Conservation (phyloP, 2,329 filamentous ascomycete species). For the Colletotrichum sp. region DNA sequence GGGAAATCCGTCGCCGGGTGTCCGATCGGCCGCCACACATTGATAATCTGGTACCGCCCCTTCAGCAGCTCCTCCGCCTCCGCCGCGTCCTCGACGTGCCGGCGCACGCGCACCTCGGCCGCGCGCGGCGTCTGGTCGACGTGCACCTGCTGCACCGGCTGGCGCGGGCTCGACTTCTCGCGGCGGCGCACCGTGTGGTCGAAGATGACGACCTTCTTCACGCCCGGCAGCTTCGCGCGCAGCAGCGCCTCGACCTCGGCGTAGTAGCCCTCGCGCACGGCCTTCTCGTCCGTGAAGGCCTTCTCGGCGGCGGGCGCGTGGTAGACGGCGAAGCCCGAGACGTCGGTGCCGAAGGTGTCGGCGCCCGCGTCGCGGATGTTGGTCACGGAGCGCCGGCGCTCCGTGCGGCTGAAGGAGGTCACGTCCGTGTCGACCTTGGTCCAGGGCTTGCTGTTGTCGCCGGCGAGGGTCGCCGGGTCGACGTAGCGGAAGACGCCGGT, state of each 20-base stretch:
- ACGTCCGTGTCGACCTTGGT: constrained; percentile 67
- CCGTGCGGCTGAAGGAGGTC: constrained; percentile 54
- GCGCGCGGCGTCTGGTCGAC: constrained; percentile 74
- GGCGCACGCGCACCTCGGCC: constrained; percentile 64
- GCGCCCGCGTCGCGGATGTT: constrained; percentile 57
- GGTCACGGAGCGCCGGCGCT: constrained; percentile 52
- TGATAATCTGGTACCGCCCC: constrained; percentile 70
- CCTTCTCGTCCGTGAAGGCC: constrained; percentile 58
- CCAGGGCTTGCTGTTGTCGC: constrained; percentile 59
- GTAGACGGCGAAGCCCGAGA: constrained; percentile 63
- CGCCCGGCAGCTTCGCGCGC: constrained; percentile 54
- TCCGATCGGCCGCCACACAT: constrained; percentile 73
- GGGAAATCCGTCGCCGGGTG: constrained; percentile 67
- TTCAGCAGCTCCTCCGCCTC: constrained; percentile 61
- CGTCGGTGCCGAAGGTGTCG: constrained; percentile 58
- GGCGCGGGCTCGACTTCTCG: constrained; percentile 58
- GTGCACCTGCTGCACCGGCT: constrained; percentile 73
- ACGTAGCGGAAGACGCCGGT: constrained; percentile 65
- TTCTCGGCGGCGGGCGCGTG: constrained; percentile 57
- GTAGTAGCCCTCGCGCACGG: constrained; percentile 65
- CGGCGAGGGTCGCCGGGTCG: constrained; percentile 51
- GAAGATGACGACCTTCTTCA: constrained; percentile 71
- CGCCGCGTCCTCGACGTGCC: constrained; percentile 55
- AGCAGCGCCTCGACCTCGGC: constrained; percentile 64
- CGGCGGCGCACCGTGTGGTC: constrained; percentile 73